A percentile compares a stretch with the other conserved stretches of the same genome.
Evolutionary conservation across 495 filamentous ascomycete genomes (phyloP).

Genomic region (Rhypophila decipiens): DNA sequence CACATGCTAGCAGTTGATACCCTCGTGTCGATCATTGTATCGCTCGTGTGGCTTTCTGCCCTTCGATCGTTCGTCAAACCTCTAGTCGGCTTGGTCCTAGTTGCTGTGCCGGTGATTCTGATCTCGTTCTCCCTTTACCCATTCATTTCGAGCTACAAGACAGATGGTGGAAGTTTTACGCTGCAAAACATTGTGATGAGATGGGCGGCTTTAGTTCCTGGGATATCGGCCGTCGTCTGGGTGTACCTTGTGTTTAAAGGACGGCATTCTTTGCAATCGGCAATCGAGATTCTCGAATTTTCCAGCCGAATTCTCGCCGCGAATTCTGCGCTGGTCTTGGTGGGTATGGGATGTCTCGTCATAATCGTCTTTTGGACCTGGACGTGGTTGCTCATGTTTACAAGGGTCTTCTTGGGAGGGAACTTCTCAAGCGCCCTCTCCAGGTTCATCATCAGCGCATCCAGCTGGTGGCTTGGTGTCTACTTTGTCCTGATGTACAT

Average conservation of each 20-base stretch:
- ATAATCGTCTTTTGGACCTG: slow-evolving; percentile 83
- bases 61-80: slow-evolving; percentile 77
- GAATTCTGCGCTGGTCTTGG: slow-evolving; percentile 72
- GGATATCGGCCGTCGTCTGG: slow-evolving; percentile 69
- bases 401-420: slow-evolving; percentile 83
- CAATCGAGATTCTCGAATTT: slow-evolving; percentile 85
- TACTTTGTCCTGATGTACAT: slow-evolving; percentile 92
- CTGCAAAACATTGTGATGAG: slow-evolving; percentile 87
- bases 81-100: slow-evolving; percentile 67
- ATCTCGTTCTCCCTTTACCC: slow-evolving; percentile 87
- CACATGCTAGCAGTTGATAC: slow-evolving; percentile 87
- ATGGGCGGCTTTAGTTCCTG: slow-evolving; percentile 73
- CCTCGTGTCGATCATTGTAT: slow-evolving; percentile 78
- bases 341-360: slow-evolving; percentile 73
- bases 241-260: slow-evolving; percentile 71
- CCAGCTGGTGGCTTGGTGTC: slow-evolving; percentile 84
- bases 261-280: slow-evolving; percentile 70
- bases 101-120: slow-evolving; percentile 79
- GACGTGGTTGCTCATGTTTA: slow-evolving; percentile 96
- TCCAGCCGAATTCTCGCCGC: slow-evolving; percentile 78
- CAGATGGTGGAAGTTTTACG: slow-evolving; percentile 58
- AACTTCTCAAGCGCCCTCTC: slow-evolving; percentile 56
- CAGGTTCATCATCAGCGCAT: slow-evolving; percentile 69
- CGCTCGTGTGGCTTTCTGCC: slow-evolving; percentile 83
- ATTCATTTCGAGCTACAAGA: slow-evolving; percentile 82